Conservation (phyloP, 2,329 filamentous ascomycete genomes). For the Arthrobotrys musiformis region DNA sequence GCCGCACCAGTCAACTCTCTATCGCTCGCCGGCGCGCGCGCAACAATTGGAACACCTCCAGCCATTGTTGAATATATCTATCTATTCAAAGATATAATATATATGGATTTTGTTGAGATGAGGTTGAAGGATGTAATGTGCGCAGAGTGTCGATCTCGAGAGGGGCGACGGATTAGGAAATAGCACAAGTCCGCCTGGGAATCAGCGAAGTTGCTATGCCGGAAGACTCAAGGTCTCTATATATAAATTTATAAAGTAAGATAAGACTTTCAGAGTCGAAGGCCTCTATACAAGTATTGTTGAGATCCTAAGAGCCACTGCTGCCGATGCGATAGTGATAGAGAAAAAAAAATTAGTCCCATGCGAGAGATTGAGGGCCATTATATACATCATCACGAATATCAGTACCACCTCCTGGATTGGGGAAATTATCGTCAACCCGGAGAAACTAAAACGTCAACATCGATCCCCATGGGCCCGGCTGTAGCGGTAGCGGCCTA, state of each 20-base stretch:
- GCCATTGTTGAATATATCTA: conserved; percentile 31
- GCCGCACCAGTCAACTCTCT: conserved; percentile 67
- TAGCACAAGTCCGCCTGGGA: conserved; percentile 13
- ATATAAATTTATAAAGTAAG: background rate
- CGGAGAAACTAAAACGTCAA: conserved; percentile 19
- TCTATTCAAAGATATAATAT: background rate
- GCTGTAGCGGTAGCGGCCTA: background rate
- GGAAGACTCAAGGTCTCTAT: background rate
- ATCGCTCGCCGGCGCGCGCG: conserved; percentile 51
- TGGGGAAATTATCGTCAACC: conserved; percentile 27
- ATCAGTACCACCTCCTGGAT: conserved; percentile 50
- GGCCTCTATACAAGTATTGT: background rate
- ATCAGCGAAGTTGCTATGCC: background rate
- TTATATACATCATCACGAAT: conserved; percentile 45
- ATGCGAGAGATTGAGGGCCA: conserved; percentile 24
- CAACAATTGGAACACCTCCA: conserved; percentile 49
- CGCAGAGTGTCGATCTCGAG: conserved; percentile 13
- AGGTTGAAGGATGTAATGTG: conserved; percentile 11
- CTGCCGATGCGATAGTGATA: conserved; percentile 27
- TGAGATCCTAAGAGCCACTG: conserved; percentile 15
- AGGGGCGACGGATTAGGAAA: conserved; percentile 13
- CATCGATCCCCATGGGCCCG: no score
- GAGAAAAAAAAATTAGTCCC: background rate
- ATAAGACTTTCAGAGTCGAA: background rate
- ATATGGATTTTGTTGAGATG: conserved; percentile 5